Base-by-base conservation (phyloP, 176 grass and related monocot species). In the Chrysopogon serrulatus region DNA sequence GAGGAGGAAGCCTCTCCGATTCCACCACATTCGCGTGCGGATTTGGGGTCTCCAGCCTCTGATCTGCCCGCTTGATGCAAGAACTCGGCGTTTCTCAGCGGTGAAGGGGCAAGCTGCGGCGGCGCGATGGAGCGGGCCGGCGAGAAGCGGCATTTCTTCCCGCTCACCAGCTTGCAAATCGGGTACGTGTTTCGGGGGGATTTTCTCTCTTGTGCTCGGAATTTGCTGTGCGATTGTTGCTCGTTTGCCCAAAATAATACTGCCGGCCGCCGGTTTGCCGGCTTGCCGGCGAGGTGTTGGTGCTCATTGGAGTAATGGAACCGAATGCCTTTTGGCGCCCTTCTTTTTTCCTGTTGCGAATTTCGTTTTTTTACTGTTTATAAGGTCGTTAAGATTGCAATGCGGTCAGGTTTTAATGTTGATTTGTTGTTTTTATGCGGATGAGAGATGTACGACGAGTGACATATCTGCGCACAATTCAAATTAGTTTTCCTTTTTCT, bases 161-260 rank as follows among this genome's bases (percentile, higher is more conserved):
- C 90, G 37, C 95, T 97, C 14, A 97, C 92, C 21, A 97, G 84
- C 80, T 65, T 97, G 86, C 95, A 97, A 83, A 97, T 97, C 73
- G 92, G 95, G 95, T 97, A 84, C 13, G 82, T 57, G 2, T 14
- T 44, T n/a, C 2, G 2, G 37, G 10, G 6, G 18, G 12, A 28
- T 5, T 81, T 65, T 45, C 2, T 69, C 13, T 28, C 6, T 0
- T 36, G 39, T 17, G n/a, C 3, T 69, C 12, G 21, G 21, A 85
- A 35, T 88, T 76, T 62, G 30, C 51, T 59, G 5, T 62, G 28
- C 16, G 13, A 17, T 43, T 26, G 17, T 40, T 68, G n/a, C 39
- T 33, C 23, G 48, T 84, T 87, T 75, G 49, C 40, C 65, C 1
- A 8, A 68, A 56, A 85, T 34, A 35, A 16, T 43, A 23, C 36